phyloP scores from a whole-genome alignment of 805 yeast species.

The Candida easanensis region DNA sequence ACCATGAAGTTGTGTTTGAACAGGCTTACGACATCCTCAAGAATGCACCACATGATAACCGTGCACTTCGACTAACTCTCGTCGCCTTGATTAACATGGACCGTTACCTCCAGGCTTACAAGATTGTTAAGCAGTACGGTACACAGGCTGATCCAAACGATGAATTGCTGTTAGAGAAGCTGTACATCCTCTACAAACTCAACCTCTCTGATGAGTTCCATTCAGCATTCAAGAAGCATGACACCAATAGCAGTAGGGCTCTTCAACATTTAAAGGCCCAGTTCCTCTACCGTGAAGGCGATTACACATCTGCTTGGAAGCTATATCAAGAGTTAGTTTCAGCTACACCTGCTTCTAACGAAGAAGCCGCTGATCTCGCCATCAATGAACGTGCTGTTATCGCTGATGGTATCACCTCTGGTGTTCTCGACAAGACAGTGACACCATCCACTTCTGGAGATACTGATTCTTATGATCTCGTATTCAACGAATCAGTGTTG shows the following conservation, averaged over 20 bases:
- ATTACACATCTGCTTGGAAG: conserved; percentile 45
- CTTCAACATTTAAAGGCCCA: conserved; percentile 51
- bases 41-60: conserved; percentile 25
- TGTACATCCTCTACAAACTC: conserved; percentile 63
- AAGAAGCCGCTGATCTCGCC: conserved; percentile 49
- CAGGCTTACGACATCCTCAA: conserved; percentile 26
- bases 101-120: conserved; percentile 51
- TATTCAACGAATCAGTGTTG: conserved; percentile 64
- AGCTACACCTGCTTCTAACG: conserved; percentile 31
- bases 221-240: conserved; percentile 22
- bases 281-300: conserved; percentile 49
- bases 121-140: conserved; percentile 36
- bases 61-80: conserved; percentile 44
- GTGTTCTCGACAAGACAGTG: conserved; percentile 8
- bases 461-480: conserved; percentile 51
- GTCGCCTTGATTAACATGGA: conserved; percentile 66
- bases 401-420: conserved; percentile 39
- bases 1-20: conserved; percentile 26
- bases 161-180: conserved; percentile 47
- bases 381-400: conserved; percentile 70
- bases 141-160: conserved; percentile 34
- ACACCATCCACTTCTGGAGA: conserved; percentile 20
- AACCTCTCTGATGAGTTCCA: conserved; percentile 33
- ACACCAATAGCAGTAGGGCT: conserved; percentile 33
- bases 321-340: conserved; percentile 48